Evolutionary conservation across 2,329 filamentous ascomycete species (phyloP), one percentile per base, ranked within the genome.

Genomic region (Verticillium albo-atrum): DNA sequence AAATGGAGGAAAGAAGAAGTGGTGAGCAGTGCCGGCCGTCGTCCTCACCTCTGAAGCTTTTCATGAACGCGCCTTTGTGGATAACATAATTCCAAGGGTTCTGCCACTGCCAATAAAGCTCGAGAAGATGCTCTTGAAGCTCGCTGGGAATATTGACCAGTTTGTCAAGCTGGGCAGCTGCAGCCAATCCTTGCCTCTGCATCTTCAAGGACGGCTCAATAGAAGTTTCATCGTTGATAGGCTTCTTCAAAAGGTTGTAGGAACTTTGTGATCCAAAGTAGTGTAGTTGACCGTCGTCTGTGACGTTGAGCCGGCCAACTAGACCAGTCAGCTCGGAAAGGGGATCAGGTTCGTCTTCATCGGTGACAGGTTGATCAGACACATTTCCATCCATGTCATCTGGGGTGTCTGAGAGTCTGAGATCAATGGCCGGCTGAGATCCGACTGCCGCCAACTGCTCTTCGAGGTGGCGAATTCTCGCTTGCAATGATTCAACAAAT

Each of bases 1-100:
- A 66, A 2, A 75, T 71, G 34, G 71, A 72, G 56, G 71, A 71
- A 6, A 73, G 59, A 1, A 75, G 64, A 3, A 74, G 62, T 1
- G 68, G 67, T 25, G 67, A 73, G 42, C 63, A 72, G 53, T 70
- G 35, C n/a, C 54, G 54, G 9, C 67, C 63, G 4, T 59, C 55
- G 4, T 58, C 58, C 12, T 61, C 53, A 3, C 51, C 61, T 1
- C 57, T 37, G n/a, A 62, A 63, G 25, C 61, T 65, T 14, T 53
- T 37, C 23, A 63, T 35, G 25, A 70, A 69, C 0, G 60, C 54
- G 5, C 56, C 63, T 7, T 67, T 66, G 50, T 66, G 62, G 1
- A 70, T 60, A 14, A 70, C 53, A 26, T 68, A 68, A n/a, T 63
- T 62, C 67, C 68, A 70, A 0, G 66, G 61, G 14, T 70, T 70